Percentiles rank a stretch among this genome's conserved stretches.
Conservation (phyloP, 2,329 filamentous ascomycete genomes). For the Exophiala phaeomuriformis region DNA sequence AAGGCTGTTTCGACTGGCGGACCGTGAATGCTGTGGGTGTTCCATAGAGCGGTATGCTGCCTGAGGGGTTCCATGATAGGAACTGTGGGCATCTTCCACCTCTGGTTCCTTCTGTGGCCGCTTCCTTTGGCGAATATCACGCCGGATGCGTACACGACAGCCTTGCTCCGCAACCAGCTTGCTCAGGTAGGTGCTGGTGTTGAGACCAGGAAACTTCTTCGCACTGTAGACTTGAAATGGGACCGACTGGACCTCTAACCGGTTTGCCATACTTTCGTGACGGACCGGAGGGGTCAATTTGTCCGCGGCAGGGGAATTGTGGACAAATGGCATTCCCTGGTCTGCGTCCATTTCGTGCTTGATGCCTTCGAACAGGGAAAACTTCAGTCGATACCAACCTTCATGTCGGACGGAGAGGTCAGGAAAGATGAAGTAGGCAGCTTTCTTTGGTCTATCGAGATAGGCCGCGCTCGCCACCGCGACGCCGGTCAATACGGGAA, state of each 20-base stretch:
- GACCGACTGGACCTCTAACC: slow-evolving; percentile 80
- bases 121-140: slow-evolving; percentile 86
- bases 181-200: slow-evolving; percentile 81
- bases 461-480: slow-evolving; percentile 95
- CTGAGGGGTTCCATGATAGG: slow-evolving; percentile 17
- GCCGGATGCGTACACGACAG: slow-evolving; percentile 88
- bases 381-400: slow-evolving; percentile 82
- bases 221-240: slow-evolving; percentile 89
- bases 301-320: slow-evolving; percentile 28
- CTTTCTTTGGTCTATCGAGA: slow-evolving; percentile 70
- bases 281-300: slow-evolving; percentile 41
- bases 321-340: slow-evolving; percentile 40
- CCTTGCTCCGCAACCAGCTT: slow-evolving; percentile 92
- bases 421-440: slow-evolving; percentile 95
- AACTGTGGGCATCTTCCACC: slow-evolving; percentile 19
- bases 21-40: slow-evolving; percentile 13
- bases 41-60: slow-evolving; percentile 9
- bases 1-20: slow-evolving; percentile 21
- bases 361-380: slow-evolving; percentile 88
- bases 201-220: slow-evolving; percentile 94
- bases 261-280: slow-evolving; percentile 62
- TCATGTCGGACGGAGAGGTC: slow-evolving; percentile 94
- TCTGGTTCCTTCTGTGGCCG: slow-evolving; percentile 37
- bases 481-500: slow-evolving; percentile 85
- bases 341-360: slow-evolving; percentile 79